These are phyloP conservation scores for Krasilnikovozyma curviuscula DNA, from an alignment of 768 basidiomycete species.

Conservation along the genomic window DNA sequence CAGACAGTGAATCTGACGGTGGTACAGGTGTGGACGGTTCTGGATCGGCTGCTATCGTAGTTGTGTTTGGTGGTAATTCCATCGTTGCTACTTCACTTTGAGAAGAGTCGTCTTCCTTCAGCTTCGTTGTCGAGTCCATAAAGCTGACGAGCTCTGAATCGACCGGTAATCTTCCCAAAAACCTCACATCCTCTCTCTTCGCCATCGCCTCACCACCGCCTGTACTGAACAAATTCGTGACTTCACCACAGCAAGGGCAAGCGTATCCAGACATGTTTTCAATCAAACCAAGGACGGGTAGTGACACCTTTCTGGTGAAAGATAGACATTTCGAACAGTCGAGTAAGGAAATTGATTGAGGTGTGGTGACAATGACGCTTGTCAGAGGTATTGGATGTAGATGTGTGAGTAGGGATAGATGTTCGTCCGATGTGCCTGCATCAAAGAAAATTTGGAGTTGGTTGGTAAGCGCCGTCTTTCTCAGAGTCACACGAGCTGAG, in stretches of 20 bases:
- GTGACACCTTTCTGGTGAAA: slow-evolving; percentile 68
- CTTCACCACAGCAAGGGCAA: slow-evolving; percentile 89
- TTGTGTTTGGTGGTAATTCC: slow-evolving; percentile 7
- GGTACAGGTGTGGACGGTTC: slow-evolving; percentile 11
- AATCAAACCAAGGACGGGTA: slow-evolving; percentile 76
- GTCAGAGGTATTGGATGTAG: slow-evolving; percentile 68
- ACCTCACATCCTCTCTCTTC: slow-evolving; percentile 45
- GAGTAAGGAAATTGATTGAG: slow-evolving; percentile 85
- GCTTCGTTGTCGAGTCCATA: slow-evolving; percentile 45
- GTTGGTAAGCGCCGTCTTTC: background rate
- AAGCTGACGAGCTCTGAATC: slow-evolving; percentile 77
- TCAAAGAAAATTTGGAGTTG: background rate
- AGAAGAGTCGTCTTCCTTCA: background rate
- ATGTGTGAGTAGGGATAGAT: slow-evolving; percentile 85
- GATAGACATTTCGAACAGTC: slow-evolving; percentile 93
- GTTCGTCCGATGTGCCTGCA: slow-evolving; percentile 93
- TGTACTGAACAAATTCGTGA: slow-evolving; percentile 83
- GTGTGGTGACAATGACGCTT: slow-evolving; percentile 85
- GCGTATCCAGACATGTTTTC: slow-evolving; percentile 99
- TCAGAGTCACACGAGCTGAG: background rate
- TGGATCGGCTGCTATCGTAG: background rate
- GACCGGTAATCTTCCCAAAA: slow-evolving; percentile 76
- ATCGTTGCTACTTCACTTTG: slow-evolving; percentile 15
- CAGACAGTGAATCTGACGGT: no score
- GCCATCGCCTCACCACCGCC: slow-evolving; percentile 86